A percentile compares a stretch with the other conserved stretches of the same genome.
Evolutionary conservation across 2,329 filamentous ascomycete genomes (phyloP).

Genomic region (Simplicillium aogashimaense): DNA sequence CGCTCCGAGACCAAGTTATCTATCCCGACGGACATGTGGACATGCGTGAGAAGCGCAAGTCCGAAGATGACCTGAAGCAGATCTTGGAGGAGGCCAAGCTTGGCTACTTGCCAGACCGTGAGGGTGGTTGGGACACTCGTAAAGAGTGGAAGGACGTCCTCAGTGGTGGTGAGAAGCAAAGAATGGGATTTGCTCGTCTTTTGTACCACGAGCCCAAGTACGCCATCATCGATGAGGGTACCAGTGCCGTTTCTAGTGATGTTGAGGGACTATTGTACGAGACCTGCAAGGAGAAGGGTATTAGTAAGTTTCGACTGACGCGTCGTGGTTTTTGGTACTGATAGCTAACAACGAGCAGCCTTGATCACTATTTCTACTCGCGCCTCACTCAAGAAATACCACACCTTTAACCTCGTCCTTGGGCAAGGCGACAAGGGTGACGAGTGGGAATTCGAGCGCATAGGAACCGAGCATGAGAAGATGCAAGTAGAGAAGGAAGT

Average conservation of each 20-base stretch:
- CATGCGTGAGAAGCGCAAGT: slow-evolving; percentile 73
- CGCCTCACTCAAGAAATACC: slow-evolving; percentile 89
- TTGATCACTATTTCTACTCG: slow-evolving; percentile 93
- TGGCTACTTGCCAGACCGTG: slow-evolving; percentile 81
- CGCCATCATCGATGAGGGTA: slow-evolving; percentile 91
- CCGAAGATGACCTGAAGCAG: slow-evolving; percentile 66
- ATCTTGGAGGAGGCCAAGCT: slow-evolving; percentile 77
- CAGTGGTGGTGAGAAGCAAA: slow-evolving; percentile 95
- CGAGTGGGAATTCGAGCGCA: slow-evolving; percentile 86
- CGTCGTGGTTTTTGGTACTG: not conserved
- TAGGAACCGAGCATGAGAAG: slow-evolving; percentile 89
- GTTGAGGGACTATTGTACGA: slow-evolving; percentile 93
- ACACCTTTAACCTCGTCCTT: slow-evolving; percentile 81
- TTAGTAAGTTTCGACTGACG: slow-evolving; percentile 53
- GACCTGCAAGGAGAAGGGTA: slow-evolving; percentile 82
- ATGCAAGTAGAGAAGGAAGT: slow-evolving; percentile 87
- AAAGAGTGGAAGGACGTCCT: slow-evolving; percentile 99
- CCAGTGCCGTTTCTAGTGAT: slow-evolving; percentile 85
- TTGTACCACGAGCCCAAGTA: slow-evolving; percentile 93
- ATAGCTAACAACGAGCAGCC: slow-evolving; percentile 36
- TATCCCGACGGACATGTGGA: slow-evolving; percentile 93
- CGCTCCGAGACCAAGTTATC: slow-evolving; percentile 91
- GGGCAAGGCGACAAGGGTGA: slow-evolving; percentile 73
- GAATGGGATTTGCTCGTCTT: slow-evolving; percentile 81
- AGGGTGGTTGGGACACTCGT: slow-evolving; percentile 91